These are phyloP conservation scores for Bipolaris oryzae DNA, from an alignment of 2,329 filamentous ascomycete genomes.

Conservation along the genomic window DNA sequence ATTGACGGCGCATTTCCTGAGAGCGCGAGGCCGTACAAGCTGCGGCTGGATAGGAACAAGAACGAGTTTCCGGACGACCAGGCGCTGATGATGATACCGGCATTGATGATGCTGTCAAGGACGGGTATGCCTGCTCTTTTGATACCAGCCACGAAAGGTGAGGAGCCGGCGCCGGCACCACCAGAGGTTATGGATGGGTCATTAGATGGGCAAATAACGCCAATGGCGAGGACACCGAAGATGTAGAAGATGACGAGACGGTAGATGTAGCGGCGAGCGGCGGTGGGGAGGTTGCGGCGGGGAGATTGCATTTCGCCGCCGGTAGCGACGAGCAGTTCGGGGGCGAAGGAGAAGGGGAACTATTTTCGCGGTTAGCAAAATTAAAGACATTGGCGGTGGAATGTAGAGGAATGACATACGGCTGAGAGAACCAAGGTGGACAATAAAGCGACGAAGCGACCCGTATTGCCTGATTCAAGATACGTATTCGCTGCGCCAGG, in stretches of 20 bases:
- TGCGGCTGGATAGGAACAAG: constrained; percentile 59
- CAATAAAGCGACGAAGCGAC: constrained; percentile 60
- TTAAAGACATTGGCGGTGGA: too few species aligned
- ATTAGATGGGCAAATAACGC: constrained; percentile 64
- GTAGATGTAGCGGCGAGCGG: constrained; percentile 65
- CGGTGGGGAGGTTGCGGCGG: constrained; percentile 64
- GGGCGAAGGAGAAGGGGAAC: constrained; percentile 14
- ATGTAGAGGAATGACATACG: constrained; percentile 47
- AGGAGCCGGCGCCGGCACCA: constrained; percentile 60
- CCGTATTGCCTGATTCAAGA: constrained; percentile 53
- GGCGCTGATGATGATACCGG: constrained; percentile 69
- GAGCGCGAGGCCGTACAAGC: constrained; percentile 62
- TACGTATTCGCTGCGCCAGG: constrained; percentile 59
- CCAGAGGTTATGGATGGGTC: constrained; percentile 58
- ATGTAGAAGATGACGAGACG: constrained; percentile 69
- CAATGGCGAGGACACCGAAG: constrained; percentile 63
- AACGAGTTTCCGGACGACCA: constrained; percentile 63
- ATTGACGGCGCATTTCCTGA: constrained; percentile 68
- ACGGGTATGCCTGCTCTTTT: constrained; percentile 59
- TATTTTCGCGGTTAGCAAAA: neutral
- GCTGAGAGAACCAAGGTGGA: constrained; percentile 58
- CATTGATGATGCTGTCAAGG: constrained; percentile 72
- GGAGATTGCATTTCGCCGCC: constrained; percentile 65
- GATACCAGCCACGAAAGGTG: constrained; percentile 58
- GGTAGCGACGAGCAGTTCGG: constrained; percentile 53